These are phyloP conservation scores for Geotrichum citri-aurantii DNA, from an alignment of 1,139 yeast genomes.

Conservation along the genomic window DNA sequence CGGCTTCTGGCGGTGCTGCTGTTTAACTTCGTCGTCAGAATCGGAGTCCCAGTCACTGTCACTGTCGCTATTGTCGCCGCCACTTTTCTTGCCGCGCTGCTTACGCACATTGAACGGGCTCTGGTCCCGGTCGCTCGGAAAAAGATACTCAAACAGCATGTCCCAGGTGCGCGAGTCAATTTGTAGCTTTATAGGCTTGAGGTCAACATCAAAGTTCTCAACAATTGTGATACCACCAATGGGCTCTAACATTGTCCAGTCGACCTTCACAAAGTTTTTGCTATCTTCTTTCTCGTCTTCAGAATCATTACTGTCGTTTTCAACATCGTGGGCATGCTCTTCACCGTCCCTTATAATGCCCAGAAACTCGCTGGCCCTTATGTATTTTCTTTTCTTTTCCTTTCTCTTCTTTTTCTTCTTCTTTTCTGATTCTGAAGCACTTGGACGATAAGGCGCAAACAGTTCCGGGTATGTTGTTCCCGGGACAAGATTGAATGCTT, in stretches of 20 bases:
- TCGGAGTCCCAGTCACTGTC: not conserved
- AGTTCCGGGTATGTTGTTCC: conserved; percentile 65
- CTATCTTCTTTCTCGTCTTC: conserved; percentile 22
- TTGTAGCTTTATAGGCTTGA: conserved; percentile 67
- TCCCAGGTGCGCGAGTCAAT: conserved; percentile 66
- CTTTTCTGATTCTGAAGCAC: not conserved
- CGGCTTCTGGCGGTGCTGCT: not conserved
- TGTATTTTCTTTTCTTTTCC: not conserved
- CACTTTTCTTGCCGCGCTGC: not conserved
- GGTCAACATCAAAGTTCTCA: conserved; percentile 42
- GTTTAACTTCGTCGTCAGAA: not conserved
- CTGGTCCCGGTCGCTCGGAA: conserved; percentile 45
- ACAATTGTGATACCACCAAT: conserved; percentile 82
- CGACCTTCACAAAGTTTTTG: conserved; percentile 43
- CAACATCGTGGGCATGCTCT: conserved; percentile 8
- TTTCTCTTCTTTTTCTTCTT: not conserved
- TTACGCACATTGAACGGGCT: conserved; percentile 4
- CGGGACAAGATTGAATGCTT: conserved; percentile 61
- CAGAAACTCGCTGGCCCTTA: not conserved
- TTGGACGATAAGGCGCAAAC: conserved; percentile 46
- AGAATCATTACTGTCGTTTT: conserved; percentile 25
- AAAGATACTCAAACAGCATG: conserved; percentile 54
- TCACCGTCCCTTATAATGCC: no score
- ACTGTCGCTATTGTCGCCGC: not conserved
- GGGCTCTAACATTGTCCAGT: conserved; percentile 71